Evolutionary conservation across 306 rosid species (phyloP), one percentile per base, ranked within the genome.

Genomic region (Lathyrus oleraceus): DNA sequence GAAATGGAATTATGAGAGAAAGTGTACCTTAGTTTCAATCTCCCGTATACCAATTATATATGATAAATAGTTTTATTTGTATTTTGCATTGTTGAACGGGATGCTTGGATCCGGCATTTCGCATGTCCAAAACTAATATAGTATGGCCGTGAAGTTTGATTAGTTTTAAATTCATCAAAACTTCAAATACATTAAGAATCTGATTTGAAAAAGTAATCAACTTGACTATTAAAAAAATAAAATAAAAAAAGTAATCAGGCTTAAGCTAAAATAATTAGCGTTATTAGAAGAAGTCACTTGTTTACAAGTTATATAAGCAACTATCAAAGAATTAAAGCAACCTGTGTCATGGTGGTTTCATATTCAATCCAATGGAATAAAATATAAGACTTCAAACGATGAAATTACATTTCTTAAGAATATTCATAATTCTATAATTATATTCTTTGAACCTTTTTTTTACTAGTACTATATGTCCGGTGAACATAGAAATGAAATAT

Each of bases 241-340:
- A n/a, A n/a, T n/a, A n/a, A n/a, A n/a, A n/a, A n/a, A n/a, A n/a
- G n/a, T n/a, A n/a, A n/a, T n/a, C n/a, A n/a, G n/a, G 36, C 36
- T 32, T 32, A 6, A 32, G 8, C 36, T n/a, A 47, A 47, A n/a
- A 39, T 12, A n/a, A n/a, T n/a, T n/a, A n/a, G n/a, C n/a, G 44
- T 39, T 8, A 12, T 43, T 43, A 43, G 48, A 43, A 43, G 6
- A 43, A 43, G 14, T 11, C n/a, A 12, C 5, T 12, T 3, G 16
- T 7, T 15, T 48, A 48, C 19, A 48, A n/a, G 52, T 23, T 38
- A 64, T 15, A 48, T 1, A 69, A 39, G 28, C 43, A 40, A 20
- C 73, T 20, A 69, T 4, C 32, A 43, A 58, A 43, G 38, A 52
- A 45, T 20, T 38, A 38, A 54, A 54, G 61, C 61, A 54, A 54